Evolutionary conservation across 805 yeast genomes (phyloP).

Genomic region (Metschnikowia reukaufii): DNA sequence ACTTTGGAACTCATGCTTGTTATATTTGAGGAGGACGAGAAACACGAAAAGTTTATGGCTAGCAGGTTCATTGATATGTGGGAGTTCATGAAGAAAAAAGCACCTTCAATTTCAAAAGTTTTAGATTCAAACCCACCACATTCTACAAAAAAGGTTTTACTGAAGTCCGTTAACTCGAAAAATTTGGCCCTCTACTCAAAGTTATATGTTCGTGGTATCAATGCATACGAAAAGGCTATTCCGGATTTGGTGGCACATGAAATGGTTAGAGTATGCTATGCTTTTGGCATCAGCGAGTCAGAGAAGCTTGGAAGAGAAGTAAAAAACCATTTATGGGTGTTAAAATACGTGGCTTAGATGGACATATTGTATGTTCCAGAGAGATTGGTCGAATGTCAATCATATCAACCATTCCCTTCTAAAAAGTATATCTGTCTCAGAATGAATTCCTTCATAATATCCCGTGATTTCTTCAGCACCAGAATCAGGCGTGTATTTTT

Average conservation of each 20-base stretch:
- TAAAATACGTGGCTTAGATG: conserved; percentile 6
- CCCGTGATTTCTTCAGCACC: no score
- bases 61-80: conserved; percentile 50
- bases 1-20: conserved; percentile 29
- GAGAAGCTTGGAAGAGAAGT: conserved; percentile 25
- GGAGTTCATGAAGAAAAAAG: conserved; percentile 23
- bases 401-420: no score
- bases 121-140: neutral
- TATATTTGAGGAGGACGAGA: conserved; percentile 31
- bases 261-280: conserved; percentile 33
- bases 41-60: conserved; percentile 47
- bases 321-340: conserved; percentile 32
- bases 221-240: conserved; percentile 39
- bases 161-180: neutral
- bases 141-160: neutral
- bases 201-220: conserved; percentile 36
- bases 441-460: no score
- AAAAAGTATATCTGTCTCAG: no score
- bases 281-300: conserved; percentile 26
- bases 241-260: conserved; percentile 40
- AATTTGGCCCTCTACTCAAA: conserved; percentile 21
- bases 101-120: neutral
- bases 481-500: no score
- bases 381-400: no score
- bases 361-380: no score